These are phyloP conservation scores for Dillenia suffruticosa DNA, from an alignment of 164 flowering plant genomes.

Conservation along the genomic window DNA sequence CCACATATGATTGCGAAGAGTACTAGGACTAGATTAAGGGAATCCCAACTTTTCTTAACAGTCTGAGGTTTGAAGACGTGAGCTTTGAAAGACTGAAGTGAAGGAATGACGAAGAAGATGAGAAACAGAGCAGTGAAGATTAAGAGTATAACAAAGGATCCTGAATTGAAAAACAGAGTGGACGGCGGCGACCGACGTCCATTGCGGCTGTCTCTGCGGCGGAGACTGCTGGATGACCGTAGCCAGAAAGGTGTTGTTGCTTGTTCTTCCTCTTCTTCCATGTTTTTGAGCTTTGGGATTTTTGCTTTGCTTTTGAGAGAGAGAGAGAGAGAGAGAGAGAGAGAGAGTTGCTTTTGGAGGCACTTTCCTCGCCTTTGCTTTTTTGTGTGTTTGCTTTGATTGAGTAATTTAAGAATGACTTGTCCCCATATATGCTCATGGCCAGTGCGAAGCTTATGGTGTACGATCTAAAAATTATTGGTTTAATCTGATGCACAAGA, in stretches of 20 bases:
- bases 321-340: no score
- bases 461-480: no score
- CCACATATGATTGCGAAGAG: slow-evolving; percentile 75
- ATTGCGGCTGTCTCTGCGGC: neutral
- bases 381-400: neutral
- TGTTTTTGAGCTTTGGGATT: slow-evolving; percentile 3
- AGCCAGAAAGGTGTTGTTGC: slow-evolving; percentile 49
- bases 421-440: no score
- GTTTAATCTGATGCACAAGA: no score
- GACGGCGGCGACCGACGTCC: slow-evolving; percentile 11
- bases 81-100: slow-evolving; percentile 33
- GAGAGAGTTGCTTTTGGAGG: slow-evolving; percentile 6
- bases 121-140: slow-evolving; percentile 28
- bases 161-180: slow-evolving; percentile 14
- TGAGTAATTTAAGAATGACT: no score
- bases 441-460: no score
- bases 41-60: slow-evolving; percentile 65
- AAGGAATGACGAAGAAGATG: slow-evolving; percentile 38
- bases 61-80: slow-evolving; percentile 34
- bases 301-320: neutral
- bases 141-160: slow-evolving; percentile 29
- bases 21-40: slow-evolving; percentile 57
- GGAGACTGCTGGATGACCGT: slow-evolving; percentile 15
- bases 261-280: slow-evolving; percentile 31
- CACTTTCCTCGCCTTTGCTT: slow-evolving; percentile 1